phyloP scores from a whole-genome alignment of 371 early-diverging fungal genomes.

The Lichtheimia ramosa region DNA sequence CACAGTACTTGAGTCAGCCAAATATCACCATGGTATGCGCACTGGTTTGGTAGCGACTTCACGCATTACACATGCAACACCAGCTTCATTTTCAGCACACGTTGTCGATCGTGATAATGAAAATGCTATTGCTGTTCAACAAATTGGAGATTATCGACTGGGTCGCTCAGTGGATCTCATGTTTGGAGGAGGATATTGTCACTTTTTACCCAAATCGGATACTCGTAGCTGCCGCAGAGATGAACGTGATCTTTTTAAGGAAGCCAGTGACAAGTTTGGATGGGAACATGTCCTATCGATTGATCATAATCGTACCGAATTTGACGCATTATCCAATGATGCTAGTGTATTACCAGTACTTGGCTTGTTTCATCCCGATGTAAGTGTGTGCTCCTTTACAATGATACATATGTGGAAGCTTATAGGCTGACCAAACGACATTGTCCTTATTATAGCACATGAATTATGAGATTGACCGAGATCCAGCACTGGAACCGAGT shows the following conservation, averaged over 20 bases:
- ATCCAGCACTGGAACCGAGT: conserved; percentile 69
- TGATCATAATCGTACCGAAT: conserved; percentile 56
- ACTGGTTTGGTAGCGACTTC: conserved; percentile 92
- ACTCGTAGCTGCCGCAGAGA: conserved; percentile 72
- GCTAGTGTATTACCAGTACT: conserved; percentile 66
- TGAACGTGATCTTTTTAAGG: conserved; percentile 58
- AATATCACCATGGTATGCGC: conserved; percentile 59
- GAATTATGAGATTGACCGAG: conserved; percentile 87
- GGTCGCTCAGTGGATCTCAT: conserved; percentile 79
- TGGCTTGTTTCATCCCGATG: conserved; percentile 71
- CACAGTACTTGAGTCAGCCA: conserved; percentile 91
- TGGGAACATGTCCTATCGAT: conserved; percentile 56
- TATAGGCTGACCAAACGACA: not conserved
- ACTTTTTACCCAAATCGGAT: conserved; percentile 68
- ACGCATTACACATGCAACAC: conserved; percentile 89
- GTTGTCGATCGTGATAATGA: conserved; percentile 73
- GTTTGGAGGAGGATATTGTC: conserved; percentile 89
- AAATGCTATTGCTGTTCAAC: conserved; percentile 79
- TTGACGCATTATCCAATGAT: conserved; percentile 49
- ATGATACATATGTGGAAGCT: not conserved
- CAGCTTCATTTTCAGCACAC: conserved; percentile 78
- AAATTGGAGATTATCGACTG: conserved; percentile 81
- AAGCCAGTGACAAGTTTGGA: conserved; percentile 52
- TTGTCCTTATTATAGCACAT: conserved; percentile 64
- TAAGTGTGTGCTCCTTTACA: conserved; percentile 12